These are phyloP conservation scores for Sporobolomyces pararoseus DNA, from an alignment of 768 basidiomycete species.

Conservation along the genomic window DNA sequence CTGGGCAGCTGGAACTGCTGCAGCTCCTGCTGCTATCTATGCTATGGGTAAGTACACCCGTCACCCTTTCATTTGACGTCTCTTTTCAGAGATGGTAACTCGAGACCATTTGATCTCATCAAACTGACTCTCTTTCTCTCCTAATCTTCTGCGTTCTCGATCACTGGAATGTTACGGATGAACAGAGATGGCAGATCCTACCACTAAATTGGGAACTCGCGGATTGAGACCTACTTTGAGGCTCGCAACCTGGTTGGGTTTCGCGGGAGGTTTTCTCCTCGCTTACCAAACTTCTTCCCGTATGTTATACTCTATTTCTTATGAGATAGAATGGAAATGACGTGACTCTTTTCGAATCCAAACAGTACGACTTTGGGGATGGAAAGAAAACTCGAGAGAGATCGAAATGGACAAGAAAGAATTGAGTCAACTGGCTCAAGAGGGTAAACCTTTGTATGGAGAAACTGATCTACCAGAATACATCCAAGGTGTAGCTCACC, in stretches of 20 bases:
- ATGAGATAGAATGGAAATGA: not conserved
- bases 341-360: not conserved
- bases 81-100: not conserved
- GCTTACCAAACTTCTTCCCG: constrained; percentile 87
- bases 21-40: constrained; percentile 74
- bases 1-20: constrained; percentile 75
- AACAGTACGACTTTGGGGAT: constrained; percentile 89
- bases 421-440: constrained; percentile 65
- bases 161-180: not conserved
- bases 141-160: constrained; percentile 1
- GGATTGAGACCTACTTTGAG: constrained; percentile 49
- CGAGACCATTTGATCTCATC: constrained; percentile 35
- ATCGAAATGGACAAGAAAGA: constrained; percentile 72
- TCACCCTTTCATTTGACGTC: constrained; percentile 7
- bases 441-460: constrained; percentile 83
- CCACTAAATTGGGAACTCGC: constrained; percentile 50
- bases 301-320: constrained; percentile 52
- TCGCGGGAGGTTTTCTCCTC: constrained; percentile 82
- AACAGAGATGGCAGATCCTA: constrained; percentile 50
- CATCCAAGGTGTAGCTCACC: constrained; percentile 78
- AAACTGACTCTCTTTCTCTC: constrained; percentile 48
- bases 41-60: constrained; percentile 67
- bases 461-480: constrained; percentile 73
- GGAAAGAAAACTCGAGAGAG: constrained; percentile 79
- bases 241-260: constrained; percentile 66